Evolutionary conservation across 2,329 filamentous ascomycete species (phyloP).

Genomic region (Sordariomycetes sp.): DNA sequence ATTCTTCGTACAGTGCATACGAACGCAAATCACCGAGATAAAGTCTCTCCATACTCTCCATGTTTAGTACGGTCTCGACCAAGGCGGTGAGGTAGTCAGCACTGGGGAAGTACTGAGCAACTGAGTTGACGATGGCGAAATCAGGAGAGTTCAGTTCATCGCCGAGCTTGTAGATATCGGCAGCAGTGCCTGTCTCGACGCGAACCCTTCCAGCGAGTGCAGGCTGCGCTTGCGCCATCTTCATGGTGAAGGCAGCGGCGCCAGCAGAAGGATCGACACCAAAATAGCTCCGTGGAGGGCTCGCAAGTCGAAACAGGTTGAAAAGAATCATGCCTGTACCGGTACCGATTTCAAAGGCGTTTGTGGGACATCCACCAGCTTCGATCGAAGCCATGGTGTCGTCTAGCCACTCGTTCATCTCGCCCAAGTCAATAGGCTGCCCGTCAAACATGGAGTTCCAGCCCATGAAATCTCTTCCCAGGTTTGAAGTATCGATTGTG

Average conservation of each 20-base stretch:
- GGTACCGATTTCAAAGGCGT: conserved; percentile 9
- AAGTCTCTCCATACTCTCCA: conserved; percentile 5
- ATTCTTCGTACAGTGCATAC: conserved; percentile 8
- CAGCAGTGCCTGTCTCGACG: conserved; percentile 12
- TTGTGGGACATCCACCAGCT: background rate
- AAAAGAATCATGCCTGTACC: conserved; percentile 11
- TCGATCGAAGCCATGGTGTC: conserved; percentile 7
- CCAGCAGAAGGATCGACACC: conserved; percentile 15
- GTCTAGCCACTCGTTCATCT: conserved; percentile 13
- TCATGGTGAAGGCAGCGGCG: conserved; percentile 12
- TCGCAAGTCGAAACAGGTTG: conserved; percentile 10
- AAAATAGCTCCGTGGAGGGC: conserved; percentile 10
- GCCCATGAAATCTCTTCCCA: conserved; percentile 8
- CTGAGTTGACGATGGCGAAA: conserved; percentile 8
- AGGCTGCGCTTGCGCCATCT: conserved; percentile 6
- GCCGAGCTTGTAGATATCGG: conserved; percentile 5
- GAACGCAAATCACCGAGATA: conserved; percentile 12
- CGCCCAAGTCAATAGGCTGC: conserved; percentile 5
- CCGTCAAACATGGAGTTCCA: conserved; percentile 11
- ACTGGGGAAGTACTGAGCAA: conserved; percentile 10
- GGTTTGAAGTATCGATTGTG: background rate
- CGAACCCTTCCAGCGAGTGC: conserved; percentile 8
- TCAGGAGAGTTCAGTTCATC: conserved; percentile 6
- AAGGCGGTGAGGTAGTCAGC: conserved; percentile 6
- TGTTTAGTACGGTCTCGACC: conserved; percentile 3